phyloP scores from a whole-genome alignment of 2,329 filamentous ascomycete species.

The Kalmusia sp. region DNA sequence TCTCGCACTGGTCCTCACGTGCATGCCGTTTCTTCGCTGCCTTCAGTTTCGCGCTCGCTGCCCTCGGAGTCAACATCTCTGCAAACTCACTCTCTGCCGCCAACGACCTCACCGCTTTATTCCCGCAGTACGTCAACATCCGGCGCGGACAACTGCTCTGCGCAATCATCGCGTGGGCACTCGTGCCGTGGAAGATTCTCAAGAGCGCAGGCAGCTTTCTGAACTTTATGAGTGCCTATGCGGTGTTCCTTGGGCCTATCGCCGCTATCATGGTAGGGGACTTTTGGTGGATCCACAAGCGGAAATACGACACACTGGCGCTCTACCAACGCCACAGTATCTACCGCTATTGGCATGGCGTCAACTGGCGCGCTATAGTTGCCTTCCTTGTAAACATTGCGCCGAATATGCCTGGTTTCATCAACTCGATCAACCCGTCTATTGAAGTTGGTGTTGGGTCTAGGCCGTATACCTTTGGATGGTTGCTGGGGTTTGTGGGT shows the following conservation, averaged over 20 bases:
- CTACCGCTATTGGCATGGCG: conserved; percentile 60
- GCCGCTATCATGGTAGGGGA: conserved; percentile 67
- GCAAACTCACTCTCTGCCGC: conserved; percentile 62
- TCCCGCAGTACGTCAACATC: conserved; percentile 62
- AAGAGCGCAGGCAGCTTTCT: conserved; percentile 51
- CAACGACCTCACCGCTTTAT: conserved; percentile 61
- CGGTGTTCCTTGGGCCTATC: conserved; percentile 70
- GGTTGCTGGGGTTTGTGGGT: conserved; percentile 66
- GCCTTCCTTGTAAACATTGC: conserved; percentile 65
- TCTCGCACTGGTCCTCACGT: conserved; percentile 47
- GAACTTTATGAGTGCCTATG: conserved; percentile 71
- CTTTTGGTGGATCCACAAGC: conserved; percentile 63
- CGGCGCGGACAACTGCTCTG: conserved; percentile 57
- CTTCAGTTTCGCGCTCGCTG: conserved; percentile 55
- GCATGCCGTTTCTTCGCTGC: conserved; percentile 51
- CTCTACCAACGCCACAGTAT: conserved; percentile 59
- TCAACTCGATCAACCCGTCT: conserved; percentile 49
- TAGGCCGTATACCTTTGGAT: conserved; percentile 69
- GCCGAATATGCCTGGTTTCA: conserved; percentile 65
- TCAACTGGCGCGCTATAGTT: conserved; percentile 66
- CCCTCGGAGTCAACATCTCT: conserved; percentile 61
- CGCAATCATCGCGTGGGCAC: conserved; percentile 52
- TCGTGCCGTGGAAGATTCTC: conserved; percentile 57
- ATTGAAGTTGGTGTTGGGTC: conserved; percentile 56
- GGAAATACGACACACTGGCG: conserved; percentile 59